A percentile compares a stretch with the other conserved stretches of the same genome.
Evolutionary conservation across 2,329 filamentous ascomycete species (phyloP).

Genomic region (Monilinia fructigena): DNA sequence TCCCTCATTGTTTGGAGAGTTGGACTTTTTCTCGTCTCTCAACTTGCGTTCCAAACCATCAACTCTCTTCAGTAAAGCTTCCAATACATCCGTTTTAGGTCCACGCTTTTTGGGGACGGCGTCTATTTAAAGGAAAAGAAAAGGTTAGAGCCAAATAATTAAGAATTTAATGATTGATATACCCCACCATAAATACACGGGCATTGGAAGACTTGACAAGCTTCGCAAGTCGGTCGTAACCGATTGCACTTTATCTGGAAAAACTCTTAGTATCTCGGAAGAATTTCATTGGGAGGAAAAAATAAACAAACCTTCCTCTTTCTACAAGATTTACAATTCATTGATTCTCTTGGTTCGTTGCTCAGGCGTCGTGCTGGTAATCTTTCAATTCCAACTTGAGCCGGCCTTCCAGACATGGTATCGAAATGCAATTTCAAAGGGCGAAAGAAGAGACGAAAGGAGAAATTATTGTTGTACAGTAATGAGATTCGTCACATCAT

Average conservation of each 20-base stretch:
- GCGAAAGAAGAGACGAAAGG: constrained; percentile 14
- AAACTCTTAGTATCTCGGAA: constrained; percentile 31
- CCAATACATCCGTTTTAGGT: constrained; percentile 85
- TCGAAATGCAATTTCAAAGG: constrained; percentile 15
- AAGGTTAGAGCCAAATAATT: constrained; percentile 21
- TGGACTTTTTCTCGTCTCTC: constrained; percentile 60
- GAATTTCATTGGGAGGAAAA: constrained; percentile 24
- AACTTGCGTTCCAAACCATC: constrained; percentile 80
- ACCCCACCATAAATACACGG: constrained; percentile 83
- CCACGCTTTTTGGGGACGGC: constrained; percentile 87
- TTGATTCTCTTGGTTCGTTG: constrained; percentile 73
- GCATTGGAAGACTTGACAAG: constrained; percentile 85
- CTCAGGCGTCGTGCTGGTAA: constrained; percentile 40
- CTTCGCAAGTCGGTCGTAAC: constrained; percentile 79
- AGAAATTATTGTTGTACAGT: constrained; percentile 25
- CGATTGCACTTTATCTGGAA: constrained; percentile 87
- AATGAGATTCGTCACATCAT: constrained; percentile 37
- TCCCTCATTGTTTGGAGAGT: constrained; percentile 35
- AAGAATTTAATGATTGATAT: neutral
- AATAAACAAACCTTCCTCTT: constrained; percentile 74
- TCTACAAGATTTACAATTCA: constrained; percentile 94
- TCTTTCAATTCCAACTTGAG: constrained; percentile 41
- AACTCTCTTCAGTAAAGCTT: constrained; percentile 79
- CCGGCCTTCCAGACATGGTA: constrained; percentile 37
- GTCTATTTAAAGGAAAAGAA: constrained; percentile 51